These are phyloP conservation scores for Macrotyloma uniflorum DNA, from an alignment of 306 rosid species.

Conservation along the genomic window DNA sequence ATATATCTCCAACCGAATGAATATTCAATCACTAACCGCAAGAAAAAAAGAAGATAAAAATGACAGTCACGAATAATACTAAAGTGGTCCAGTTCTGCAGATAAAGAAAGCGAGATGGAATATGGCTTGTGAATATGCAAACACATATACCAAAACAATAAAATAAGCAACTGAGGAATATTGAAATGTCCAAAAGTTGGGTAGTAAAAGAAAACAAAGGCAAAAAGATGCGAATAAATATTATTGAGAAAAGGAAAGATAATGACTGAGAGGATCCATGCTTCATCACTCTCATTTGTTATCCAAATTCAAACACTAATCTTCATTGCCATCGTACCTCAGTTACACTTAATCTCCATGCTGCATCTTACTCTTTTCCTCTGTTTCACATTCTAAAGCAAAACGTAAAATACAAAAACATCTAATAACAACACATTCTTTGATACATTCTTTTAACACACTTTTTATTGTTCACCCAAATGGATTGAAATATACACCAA, in stretches of 20 bases:
- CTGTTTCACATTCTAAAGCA: slow-evolving; percentile 40
- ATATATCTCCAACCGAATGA: not conserved
- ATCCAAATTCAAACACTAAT: slow-evolving; percentile 16
- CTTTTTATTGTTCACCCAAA: not conserved
- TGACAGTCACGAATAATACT: not conserved
- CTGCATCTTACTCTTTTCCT: slow-evolving; percentile 13
- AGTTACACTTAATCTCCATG: slow-evolving; percentile 1
- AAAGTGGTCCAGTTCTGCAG: slow-evolving; percentile 44
- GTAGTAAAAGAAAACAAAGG: not conserved
- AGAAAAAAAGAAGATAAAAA: not conserved
- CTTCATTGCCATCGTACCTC: slow-evolving; percentile 9
- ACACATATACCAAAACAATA: not conserved
- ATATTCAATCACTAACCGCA: not conserved
- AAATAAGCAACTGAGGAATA: not conserved
- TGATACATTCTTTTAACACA: not conserved
- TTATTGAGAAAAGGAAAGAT: slow-evolving; percentile 41
- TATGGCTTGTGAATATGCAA: slow-evolving; percentile 29
- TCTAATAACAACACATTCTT: not conserved
- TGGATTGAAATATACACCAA: not conserved
- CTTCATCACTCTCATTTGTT: slow-evolving; percentile 33
- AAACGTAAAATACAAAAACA: slow-evolving; percentile 47
- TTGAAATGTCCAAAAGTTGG: not conserved
- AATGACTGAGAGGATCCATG: slow-evolving; percentile 39
- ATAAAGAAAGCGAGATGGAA: not conserved
- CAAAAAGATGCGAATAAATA: not conserved